These are phyloP conservation scores for Wallacemonas sp. DNA, from an alignment of 208 protist species.

Conservation along the genomic window DNA sequence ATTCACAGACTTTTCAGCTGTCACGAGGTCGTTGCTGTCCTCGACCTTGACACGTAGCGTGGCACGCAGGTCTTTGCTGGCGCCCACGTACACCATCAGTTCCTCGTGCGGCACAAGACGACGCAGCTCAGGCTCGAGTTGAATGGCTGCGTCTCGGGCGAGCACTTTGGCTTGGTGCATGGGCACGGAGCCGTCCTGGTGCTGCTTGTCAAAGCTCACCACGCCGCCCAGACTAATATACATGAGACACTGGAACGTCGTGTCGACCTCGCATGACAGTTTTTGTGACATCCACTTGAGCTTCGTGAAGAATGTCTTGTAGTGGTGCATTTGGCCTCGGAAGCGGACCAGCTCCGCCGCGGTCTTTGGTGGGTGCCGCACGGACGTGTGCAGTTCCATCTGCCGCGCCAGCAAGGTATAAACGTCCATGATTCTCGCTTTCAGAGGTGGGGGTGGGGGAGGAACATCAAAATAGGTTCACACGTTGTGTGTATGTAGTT, in stretches of 20 bases:
- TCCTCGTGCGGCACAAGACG: conserved; percentile 46
- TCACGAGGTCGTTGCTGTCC: conserved; percentile 85
- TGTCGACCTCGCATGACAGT: conserved; percentile 50
- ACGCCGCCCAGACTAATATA: conserved; percentile 74
- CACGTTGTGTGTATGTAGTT: too few relatives aligned
- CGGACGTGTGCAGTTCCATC: conserved; percentile 86
- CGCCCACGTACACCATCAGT: conserved; percentile 68
- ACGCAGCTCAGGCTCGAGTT: conserved; percentile 64
- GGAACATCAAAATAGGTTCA: too few relatives aligned
- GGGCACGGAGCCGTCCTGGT: conserved; percentile 73
- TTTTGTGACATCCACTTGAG: conserved; percentile 41
- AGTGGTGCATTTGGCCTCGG: conserved; percentile 58
- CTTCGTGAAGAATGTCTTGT: conserved; percentile 57
- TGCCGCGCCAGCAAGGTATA: conserved; percentile 77
- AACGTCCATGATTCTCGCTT: conserved; percentile 46
- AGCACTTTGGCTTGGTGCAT: conserved; percentile 94
- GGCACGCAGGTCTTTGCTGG: conserved; percentile 64
- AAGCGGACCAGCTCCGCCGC: conserved; percentile 61
- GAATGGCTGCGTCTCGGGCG: conserved; percentile 59
- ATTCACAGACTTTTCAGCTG: conserved; percentile 52
- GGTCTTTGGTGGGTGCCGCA: conserved; percentile 71
- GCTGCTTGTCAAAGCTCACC: conserved; percentile 81
- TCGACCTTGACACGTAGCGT: conserved; percentile 87
- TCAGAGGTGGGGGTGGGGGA: too few relatives aligned
- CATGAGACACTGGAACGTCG: conserved; percentile 88